phyloP scores from a whole-genome alignment of 441 rosid species.

The Brassica hybrid region DNA sequence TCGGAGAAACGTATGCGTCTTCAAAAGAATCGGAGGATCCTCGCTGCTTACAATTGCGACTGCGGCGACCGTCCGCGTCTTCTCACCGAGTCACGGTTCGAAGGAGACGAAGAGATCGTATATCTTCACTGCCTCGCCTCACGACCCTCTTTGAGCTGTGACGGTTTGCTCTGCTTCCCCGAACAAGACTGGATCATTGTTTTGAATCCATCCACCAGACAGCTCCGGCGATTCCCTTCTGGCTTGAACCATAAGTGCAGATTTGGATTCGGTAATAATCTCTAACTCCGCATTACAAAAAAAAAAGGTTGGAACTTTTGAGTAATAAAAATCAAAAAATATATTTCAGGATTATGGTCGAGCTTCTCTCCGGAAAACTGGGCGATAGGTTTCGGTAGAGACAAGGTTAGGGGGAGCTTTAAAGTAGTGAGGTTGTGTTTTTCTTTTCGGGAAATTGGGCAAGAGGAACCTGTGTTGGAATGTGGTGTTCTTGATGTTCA shows the following conservation, averaged over 20 bases:
- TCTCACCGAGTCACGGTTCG: not conserved
- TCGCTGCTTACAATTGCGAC: not conserved
- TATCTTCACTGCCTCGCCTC: not conserved
- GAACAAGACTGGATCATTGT: not conserved
- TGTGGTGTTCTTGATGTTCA: constrained; percentile 4
- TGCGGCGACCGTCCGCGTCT: not conserved
- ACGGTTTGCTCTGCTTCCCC: constrained; percentile 20
- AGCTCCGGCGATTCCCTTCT: constrained; percentile 11
- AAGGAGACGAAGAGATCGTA: constrained; percentile 13
- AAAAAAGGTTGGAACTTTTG: too few species aligned
- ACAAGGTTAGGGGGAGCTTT: not conserved
- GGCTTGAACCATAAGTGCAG: constrained; percentile 1
- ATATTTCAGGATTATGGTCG: not conserved
- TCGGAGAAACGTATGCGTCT: not conserved
- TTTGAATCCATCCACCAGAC: constrained; percentile 11
- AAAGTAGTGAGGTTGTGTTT: constrained; percentile 12
- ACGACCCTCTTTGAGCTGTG: not conserved
- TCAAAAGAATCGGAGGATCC: not conserved
- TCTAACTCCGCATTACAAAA: too few species aligned
- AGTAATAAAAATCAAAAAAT: not conserved
- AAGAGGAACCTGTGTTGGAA: constrained; percentile 1
- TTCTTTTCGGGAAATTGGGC: not conserved
- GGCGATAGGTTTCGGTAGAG: constrained; percentile 17
- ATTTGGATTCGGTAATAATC: not conserved
- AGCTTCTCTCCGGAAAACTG: not conserved